phyloP scores from a whole-genome alignment of 2,329 filamentous ascomycete genomes.

The Chrysosporium keratinophilum region DNA sequence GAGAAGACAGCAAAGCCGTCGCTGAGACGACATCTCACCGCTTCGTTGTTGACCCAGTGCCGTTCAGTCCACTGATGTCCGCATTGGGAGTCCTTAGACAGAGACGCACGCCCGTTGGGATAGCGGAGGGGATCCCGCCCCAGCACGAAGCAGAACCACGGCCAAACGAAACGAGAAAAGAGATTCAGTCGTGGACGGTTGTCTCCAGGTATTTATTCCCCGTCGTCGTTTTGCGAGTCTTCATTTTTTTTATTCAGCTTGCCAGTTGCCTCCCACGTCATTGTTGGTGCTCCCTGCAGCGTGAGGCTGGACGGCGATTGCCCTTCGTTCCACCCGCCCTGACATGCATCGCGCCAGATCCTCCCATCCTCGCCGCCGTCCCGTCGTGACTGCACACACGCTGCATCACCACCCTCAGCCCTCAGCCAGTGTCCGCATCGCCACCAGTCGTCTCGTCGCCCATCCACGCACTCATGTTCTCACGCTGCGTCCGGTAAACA shows the following conservation, averaged over 20 bases:
- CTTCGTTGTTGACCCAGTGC: background rate
- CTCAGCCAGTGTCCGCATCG: background rate
- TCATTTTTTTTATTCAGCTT: background rate
- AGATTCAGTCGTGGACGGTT: background rate
- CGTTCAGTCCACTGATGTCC: background rate
- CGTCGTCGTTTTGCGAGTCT: background rate
- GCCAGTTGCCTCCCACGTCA: slow-evolving; percentile 8
- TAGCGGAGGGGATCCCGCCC: too few relatives aligned
- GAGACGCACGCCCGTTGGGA: background rate
- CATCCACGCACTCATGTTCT: background rate
- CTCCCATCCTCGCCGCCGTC: background rate
- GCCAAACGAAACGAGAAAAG: background rate
- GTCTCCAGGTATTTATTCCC: background rate
- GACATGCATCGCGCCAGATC: background rate
- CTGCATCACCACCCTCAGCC: background rate
- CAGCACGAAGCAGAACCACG: background rate
- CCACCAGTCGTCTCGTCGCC: too few relatives aligned
- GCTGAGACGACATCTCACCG: slow-evolving; percentile 4
- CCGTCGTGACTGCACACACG: background rate
- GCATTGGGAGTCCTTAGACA: background rate
- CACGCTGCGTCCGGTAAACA: background rate
- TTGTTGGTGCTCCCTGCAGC: background rate
- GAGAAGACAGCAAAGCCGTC: background rate
- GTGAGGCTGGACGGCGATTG: background rate
- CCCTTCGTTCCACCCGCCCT: background rate